Percentiles rank a stretch among this genome's conserved stretches.
phyloP scores from a whole-genome alignment of 768 basidiomycete species.

The Leccinum arenicola region DNA sequence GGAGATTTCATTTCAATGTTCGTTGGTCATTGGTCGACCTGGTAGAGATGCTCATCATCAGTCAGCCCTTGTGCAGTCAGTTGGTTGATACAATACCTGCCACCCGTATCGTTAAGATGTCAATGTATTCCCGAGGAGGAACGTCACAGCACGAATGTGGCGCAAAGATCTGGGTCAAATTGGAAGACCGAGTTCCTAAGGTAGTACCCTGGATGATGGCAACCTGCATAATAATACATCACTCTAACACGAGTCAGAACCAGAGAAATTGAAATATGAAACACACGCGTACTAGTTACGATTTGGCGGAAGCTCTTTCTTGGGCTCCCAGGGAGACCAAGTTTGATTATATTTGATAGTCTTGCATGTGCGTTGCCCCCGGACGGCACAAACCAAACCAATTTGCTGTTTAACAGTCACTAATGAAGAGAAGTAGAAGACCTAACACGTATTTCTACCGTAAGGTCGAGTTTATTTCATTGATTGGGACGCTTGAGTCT shows the following conservation, averaged over 20 bases:
- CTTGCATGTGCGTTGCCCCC: neutral
- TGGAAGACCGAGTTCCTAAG: neutral
- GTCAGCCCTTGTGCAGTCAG: neutral
- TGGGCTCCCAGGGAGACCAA: neutral
- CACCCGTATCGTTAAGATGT: neutral
- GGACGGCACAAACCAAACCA: no score
- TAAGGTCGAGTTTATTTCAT: neutral
- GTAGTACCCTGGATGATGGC: neutral
- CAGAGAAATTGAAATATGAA: neutral
- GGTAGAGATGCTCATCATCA: neutral
- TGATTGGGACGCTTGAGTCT: neutral
- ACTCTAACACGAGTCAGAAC: neutral
- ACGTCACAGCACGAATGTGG: neutral
- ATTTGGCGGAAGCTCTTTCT: neutral
- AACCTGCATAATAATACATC: neutral
- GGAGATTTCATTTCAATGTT: neutral
- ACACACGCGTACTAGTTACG: neutral
- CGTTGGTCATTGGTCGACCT: neutral
- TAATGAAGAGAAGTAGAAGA: neutral
- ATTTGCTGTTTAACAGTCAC: neutral
- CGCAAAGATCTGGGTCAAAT: neutral
- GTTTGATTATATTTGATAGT: neutral
- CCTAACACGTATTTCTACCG: neutral
- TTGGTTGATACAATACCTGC: neutral
- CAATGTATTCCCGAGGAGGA: constrained; percentile 7